Conservation (phyloP, 306 rosid genomes). For the Lathyrus aphaca region DNA sequence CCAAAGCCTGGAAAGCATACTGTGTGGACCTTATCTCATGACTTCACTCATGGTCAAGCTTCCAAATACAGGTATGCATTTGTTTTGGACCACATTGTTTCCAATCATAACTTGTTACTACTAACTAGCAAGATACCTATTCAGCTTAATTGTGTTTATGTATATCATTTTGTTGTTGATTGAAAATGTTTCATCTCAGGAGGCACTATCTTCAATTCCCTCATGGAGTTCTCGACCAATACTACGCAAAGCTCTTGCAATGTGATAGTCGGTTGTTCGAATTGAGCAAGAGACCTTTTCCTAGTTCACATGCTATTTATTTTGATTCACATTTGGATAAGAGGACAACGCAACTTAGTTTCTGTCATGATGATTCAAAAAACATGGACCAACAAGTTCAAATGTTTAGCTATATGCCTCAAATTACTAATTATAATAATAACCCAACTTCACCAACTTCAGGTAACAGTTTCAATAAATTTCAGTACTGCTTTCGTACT, state of each 20-base stretch:
- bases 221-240: constrained; percentile 50
- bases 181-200: constrained; percentile 29
- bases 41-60: constrained; percentile 45
- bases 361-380: constrained; percentile 4
- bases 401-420: background rate
- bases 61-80: background rate
- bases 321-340: constrained; percentile 40
- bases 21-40: constrained; percentile 35
- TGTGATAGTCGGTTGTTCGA: constrained; percentile 41
- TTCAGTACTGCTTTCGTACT: background rate
- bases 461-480: constrained; percentile 22
- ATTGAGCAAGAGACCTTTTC: constrained; percentile 48
- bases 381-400: constrained; percentile 12
- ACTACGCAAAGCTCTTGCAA: constrained; percentile 44
- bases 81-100: too few species aligned
- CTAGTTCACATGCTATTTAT: constrained; percentile 38
- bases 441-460: constrained; percentile 5
- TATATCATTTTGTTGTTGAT: background rate
- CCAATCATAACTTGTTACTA: too few species aligned
- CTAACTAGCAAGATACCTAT: too few species aligned
- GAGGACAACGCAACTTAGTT: constrained; percentile 25
- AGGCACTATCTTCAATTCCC: constrained; percentile 50
- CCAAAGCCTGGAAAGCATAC: constrained; percentile 42
- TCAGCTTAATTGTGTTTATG: background rate
- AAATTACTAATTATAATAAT: background rate